Base-by-base conservation (phyloP, 768 basidiomycete species). In the Xerocomellus intermedius region DNA sequence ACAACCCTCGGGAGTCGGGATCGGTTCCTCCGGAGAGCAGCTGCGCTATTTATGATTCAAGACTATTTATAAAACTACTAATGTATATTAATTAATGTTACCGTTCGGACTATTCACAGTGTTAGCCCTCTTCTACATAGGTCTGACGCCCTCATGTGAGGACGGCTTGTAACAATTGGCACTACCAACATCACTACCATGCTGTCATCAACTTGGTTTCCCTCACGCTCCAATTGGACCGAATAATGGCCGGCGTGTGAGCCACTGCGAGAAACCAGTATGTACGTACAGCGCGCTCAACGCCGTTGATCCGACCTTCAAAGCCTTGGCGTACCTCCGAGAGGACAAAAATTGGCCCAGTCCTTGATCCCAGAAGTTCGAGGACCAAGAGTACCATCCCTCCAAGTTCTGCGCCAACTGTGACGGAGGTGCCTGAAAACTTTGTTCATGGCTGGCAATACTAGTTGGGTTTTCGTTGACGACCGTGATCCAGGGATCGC, bases 401-500 rank as follows among this genome's bases (percentile, higher is more conserved):
- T 24, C 22, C 28, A 21, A n/a, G 47, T 21, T 21, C 9, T 28
- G n/a, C 13, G 22, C 47, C 35, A 30, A 30, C 33, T 26, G 19
- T 30, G 45, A 28, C 28, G 5, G 19, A 14, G 12, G 12, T 12
- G 19, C 30, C 21, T 30, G 19, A 8, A 5, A 24, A 16, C 8
- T 22, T 39, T 6, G 13, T 32, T 13, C 32, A 51, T 43, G 41
- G 37, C 42, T 17, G 48, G 42, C 9, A 30, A 4, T 24, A 30
- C 3, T 24, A 16, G 24, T 16, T 49, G 30, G 10, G 33, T 51
- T 26, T 32, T 42, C 21, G 41, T 47, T 7, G 45, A 47, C 19
- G 56, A 57, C 24, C 42, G 55, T 28, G 47, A 43, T 24, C 28
- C 30, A 28, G 54, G 28, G 22, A 56, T 57, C 42, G 10, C 35